Evolutionary conservation across 176 grass and related monocot species (phyloP).

Genomic region (Cocos nucifera): DNA sequence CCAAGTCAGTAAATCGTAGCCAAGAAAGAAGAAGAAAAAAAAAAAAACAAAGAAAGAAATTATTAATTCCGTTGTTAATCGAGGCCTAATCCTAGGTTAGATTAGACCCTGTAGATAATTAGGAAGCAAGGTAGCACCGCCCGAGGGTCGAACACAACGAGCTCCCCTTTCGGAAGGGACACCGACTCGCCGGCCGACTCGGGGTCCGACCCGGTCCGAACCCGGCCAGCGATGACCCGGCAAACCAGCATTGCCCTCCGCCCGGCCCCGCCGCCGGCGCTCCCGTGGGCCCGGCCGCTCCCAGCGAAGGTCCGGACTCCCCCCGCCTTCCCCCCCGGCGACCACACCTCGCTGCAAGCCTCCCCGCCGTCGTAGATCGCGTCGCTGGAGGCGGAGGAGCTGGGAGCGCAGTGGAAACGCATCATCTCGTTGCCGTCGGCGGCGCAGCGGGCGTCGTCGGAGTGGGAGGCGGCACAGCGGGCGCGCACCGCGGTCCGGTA

Average conservation of each 20-base stretch:
- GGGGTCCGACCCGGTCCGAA: neutral
- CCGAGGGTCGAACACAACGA: slow-evolving; percentile 8
- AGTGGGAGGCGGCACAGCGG: neutral
- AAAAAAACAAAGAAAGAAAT: too few relatives aligned
- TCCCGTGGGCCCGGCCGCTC: slow-evolving; percentile 22
- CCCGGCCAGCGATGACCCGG: slow-evolving; percentile 33
- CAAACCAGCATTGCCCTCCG: slow-evolving; percentile 40
- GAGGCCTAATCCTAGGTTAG: too few relatives aligned
- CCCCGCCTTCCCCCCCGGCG: slow-evolving; percentile 21
- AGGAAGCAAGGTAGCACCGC: slow-evolving; percentile 20
- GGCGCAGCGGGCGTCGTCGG: slow-evolving; percentile 25
- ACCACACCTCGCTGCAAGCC: slow-evolving; percentile 1
- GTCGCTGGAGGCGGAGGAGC: slow-evolving; percentile 4
- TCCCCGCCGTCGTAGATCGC: slow-evolving; percentile 25
- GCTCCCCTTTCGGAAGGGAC: slow-evolving; percentile 1
- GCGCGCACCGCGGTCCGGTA: slow-evolving; percentile 9
- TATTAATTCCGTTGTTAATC: too few relatives aligned
- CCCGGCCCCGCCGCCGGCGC: slow-evolving; percentile 22
- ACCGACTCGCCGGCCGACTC: slow-evolving; percentile 20
- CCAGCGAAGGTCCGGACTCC: slow-evolving; percentile 26
- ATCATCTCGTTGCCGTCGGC: slow-evolving; percentile 48
- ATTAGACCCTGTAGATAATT: slow-evolving; percentile 12
- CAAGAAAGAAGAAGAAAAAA: too few relatives aligned
- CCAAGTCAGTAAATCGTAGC: too few relatives aligned
- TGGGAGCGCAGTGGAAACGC: slow-evolving; percentile 41